Evolutionary conservation across 805 yeast genomes (phyloP), one percentile per base, ranked within the genome.

Genomic region (Yarrowia porcina): DNA sequence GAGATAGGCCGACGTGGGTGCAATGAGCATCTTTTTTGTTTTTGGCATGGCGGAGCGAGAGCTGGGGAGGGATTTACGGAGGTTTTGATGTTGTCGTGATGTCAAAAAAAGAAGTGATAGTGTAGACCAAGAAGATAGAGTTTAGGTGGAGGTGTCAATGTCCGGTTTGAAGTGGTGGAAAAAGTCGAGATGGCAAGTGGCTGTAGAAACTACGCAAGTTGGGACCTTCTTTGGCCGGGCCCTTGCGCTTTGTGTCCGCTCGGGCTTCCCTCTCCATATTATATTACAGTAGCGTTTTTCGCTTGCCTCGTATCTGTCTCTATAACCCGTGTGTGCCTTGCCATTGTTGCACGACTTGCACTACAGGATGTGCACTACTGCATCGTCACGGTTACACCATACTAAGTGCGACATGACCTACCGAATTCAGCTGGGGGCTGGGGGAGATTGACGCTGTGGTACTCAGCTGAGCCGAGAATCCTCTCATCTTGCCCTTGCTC

Each of bases 1-100:
- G 1, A 52, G 59, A 11, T 52, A 52, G 25, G 59, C 59, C 32
- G 59, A 52, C 15, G 44, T 52, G 25, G 59, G 59, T 9, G 59
- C 44, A 23, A 52, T 18, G 38, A 52, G 59, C 44, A 52, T 25
- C 25, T 52, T 52, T 52, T 52, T 52, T 17, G 59, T 23, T 25
- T 52, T 52, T 23, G 59, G 44, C 59, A 52, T 52, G 2, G 52
- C 36, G 52, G 25, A 1, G 42, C 12, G 30, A 13, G 41, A 17
- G 44, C 23, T 35, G 59, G 21, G n/a, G 32, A 49, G 57, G 23
- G 21, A 12, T n/a, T 23, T 44, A 25, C 18, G 17, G 15, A 9
- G 21, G 32, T 25, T 27, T 11, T n/a, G 21, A 25, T 27, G 50
- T 44, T 27, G 50, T 44, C 35, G 50, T 44, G 50, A 44, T 44